Conservation (phyloP, 164 flowering plant genomes). For the Warburgia ugandensis region DNA sequence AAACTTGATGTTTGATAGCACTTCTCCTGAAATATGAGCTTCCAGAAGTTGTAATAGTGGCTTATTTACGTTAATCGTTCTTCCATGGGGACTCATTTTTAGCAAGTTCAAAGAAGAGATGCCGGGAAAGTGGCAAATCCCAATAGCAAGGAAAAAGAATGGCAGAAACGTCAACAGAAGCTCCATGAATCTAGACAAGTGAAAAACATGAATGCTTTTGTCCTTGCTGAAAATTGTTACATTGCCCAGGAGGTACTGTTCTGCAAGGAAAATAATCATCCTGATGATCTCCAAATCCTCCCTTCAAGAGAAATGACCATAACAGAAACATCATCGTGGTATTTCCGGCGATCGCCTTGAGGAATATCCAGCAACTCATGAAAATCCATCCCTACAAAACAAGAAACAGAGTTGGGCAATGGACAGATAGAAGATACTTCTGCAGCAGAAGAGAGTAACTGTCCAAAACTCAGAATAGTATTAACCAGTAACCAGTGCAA, state of each 20-base stretch:
- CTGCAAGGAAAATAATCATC: slow-evolving; percentile 6
- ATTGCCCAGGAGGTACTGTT: not conserved
- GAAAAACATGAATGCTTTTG: slow-evolving; percentile 4
- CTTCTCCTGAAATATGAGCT: too few species aligned
- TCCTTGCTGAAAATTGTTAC: slow-evolving; percentile 19
- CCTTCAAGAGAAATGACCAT: slow-evolving; percentile 70
- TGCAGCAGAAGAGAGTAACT: not conserved
- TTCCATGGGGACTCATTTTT: too few species aligned
- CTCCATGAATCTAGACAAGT: too few species aligned
- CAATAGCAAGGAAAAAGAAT: not conserved
- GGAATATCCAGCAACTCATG: slow-evolving; percentile 63
- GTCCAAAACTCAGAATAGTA: not conserved
- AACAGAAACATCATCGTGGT: slow-evolving; percentile 66
- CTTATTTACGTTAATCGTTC: too few species aligned
- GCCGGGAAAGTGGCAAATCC: not conserved
- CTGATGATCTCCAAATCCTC: slow-evolving; percentile 52
- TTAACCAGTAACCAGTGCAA: too few species aligned
- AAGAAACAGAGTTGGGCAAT: not conserved
- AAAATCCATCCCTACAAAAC: slow-evolving; percentile 59
- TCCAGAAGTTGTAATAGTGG: too few species aligned
- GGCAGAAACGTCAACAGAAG: not conserved
- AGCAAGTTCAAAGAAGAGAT: not conserved
- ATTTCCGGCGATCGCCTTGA: slow-evolving; percentile 59
- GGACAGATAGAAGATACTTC: not conserved
- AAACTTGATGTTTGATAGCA: too few species aligned